Base-by-base conservation (phyloP, 2,329 filamentous ascomycete genomes). In the Xylariaceae sp. region DNA sequence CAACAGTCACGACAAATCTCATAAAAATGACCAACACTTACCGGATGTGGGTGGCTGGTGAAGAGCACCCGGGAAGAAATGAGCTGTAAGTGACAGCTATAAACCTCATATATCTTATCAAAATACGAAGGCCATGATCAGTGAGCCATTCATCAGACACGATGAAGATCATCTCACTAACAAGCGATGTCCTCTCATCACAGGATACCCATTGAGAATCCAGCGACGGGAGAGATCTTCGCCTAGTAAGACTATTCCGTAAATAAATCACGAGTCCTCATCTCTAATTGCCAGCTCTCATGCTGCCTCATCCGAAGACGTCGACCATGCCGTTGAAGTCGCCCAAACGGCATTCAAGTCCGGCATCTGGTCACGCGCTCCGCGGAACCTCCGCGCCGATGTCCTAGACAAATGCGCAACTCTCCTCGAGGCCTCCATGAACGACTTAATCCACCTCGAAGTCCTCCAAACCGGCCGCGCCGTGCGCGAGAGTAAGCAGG, bases 391-490 rank as follows among this genome's bases (percentile, higher is more conserved):
- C 8, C 83, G 86, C 18, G 87, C 85, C 59, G 78, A 83, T 17
- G 82, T 87, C 6, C 77, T 89, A 10, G 84, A 88, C 55, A 81
- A 75, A 55, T 81, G 82, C 7, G 85, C 86, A 0, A 69, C 72
- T 1, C 75, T 87, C 0, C 76, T 89, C 2, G 76, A 77, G 1
- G 69, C 71, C 0, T 75, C 78, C 6, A 75, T 90, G 1, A 77
- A 81, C 0, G 71, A 74, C 0, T 78, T 90, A 45, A 85, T 89
- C 53, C 71, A 75, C 7, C 77, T 88, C 3, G 88, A 90, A 71
- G 84, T 88, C 6, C 75, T 72, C 39, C 87, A 90, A 71, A 90
- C 87, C 0, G 88, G 88, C 2, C 83, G 87, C 0, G 83, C 83
- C 0, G 76, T 87, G 34, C 83, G 87, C 30, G 88, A 90, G 70